Evolutionary conservation across 148 eudicot species (phyloP), one percentile per base, ranked within the genome.

Genomic region (Nyssa sinensis): DNA sequence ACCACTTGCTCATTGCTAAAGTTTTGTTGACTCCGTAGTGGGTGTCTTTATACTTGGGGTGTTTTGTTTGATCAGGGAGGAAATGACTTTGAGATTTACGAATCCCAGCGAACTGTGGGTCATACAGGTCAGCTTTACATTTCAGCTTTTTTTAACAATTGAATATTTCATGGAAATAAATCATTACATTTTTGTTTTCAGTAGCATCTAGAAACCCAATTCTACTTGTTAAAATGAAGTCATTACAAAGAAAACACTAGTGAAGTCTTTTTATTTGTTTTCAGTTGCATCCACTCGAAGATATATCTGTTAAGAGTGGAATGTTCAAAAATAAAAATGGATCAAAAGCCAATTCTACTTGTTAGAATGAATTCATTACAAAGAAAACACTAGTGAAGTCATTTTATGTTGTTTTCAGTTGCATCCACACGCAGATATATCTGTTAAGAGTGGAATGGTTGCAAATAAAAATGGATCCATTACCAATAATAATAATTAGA

Each of bases 11-110:
- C 7, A 30, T n/a, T 29, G n/a, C 2, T 55, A 7, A n/a, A 55
- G 59, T 24, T 55, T 55, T 55, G n/a, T 49, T 49, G 57, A 16
- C 44, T 49, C 4, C 57, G 4, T 55, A 17, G 19, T 19, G 23
- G 59, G 21, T 1, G 59, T 1, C 2, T 14, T 55, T 1, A 13
- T 55, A 19, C 1, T 1, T 41, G 41, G 64, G 30, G 31, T 60
- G 9, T 70, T 55, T 73, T 49, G 29, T 79, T 65, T 76, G 79
- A 74, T 51, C 71, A 92, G 98, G 98, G 98, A 61, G 98, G 98
- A 78, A 94, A 94, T 64, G 98, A 94, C 80, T 67, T 73, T 72
- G 97, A 95, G 88, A 95, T 95, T 32, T 90, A 76, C 64, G 97
- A 86, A 71, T 95, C 99, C 24, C 93, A 85, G 75, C 74, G 84